phyloP scores from a whole-genome alignment of 2,329 filamentous ascomycete species.

The Chrysoporthe austroafricana region DNA sequence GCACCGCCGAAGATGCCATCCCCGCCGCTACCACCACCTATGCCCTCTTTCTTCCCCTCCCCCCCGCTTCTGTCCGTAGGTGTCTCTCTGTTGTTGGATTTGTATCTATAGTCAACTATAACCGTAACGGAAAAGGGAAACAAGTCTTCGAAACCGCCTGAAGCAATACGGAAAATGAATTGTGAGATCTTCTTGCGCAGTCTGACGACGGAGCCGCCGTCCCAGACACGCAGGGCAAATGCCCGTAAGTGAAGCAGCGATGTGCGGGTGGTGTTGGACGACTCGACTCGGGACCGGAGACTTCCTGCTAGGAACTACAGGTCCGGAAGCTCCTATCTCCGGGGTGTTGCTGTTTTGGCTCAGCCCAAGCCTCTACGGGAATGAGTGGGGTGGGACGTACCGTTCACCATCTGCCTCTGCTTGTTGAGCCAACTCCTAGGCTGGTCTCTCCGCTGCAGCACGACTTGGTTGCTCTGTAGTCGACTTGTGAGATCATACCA shows the following conservation, averaged over 20 bases:
- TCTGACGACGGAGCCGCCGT: not conserved
- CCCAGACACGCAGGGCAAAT: conserved; percentile 6
- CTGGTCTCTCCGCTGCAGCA: conserved; percentile 74
- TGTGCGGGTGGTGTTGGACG: not conserved
- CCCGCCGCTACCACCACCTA: not conserved
- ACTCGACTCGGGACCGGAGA: conserved; percentile 13
- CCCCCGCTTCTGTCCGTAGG: conserved; percentile 13
- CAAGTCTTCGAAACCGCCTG: conserved; percentile 12
- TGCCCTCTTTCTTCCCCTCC: not conserved
- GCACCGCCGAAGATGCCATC: conserved; percentile 20
- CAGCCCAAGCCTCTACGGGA: not conserved
- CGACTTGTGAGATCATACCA: conserved; percentile 83
- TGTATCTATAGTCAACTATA: conserved; percentile 13
- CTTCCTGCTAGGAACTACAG: conserved; percentile 29
- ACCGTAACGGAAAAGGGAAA: conserved; percentile 13
- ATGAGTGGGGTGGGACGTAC: conserved; percentile 38
- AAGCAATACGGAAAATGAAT: conserved; percentile 8
- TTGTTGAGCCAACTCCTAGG: conserved; percentile 85
- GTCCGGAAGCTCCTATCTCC: conserved; percentile 48
- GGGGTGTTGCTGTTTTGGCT: conserved; percentile 45
- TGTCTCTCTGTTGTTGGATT: conserved; percentile 7
- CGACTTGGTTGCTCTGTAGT: conserved; percentile 81
- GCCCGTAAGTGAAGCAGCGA: conserved; percentile 3
- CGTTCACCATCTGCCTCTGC: conserved; percentile 74
- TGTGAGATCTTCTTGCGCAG: conserved; percentile 8